Evolutionary conservation across 1,284 basidiomycete genomes (phyloP).

Genomic region (Paramarasmius palmivorus): DNA sequence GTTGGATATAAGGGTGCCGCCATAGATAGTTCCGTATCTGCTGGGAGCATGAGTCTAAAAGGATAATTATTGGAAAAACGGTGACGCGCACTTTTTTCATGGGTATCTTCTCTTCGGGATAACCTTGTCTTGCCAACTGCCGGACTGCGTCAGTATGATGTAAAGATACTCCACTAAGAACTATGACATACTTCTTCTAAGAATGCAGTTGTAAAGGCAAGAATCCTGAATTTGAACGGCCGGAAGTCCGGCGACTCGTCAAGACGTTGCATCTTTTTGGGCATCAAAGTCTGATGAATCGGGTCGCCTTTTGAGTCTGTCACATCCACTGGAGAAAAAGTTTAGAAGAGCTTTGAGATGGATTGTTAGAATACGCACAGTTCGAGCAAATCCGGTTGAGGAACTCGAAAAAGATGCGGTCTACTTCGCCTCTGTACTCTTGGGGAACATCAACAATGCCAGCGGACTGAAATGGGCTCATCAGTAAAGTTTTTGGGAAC

Average conservation of each 20-base stretch:
- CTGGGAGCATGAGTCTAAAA: slow-evolving; percentile 31
- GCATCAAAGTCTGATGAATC: slow-evolving; percentile 98
- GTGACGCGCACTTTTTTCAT: slow-evolving; percentile 75
- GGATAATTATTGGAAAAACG: slow-evolving; percentile 14
- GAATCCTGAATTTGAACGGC: slow-evolving; percentile 99
- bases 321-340: slow-evolving; percentile 71
- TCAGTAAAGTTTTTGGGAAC: neutral
- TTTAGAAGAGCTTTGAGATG: slow-evolving; percentile 14
- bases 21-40: slow-evolving; percentile 97
- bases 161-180: slow-evolving; percentile 2
- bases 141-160: slow-evolving; percentile 17
- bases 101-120: slow-evolving; percentile 83
- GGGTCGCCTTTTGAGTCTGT: slow-evolving; percentile 94
- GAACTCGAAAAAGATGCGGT: slow-evolving; percentile 91
- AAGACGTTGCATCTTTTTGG: slow-evolving; percentile 95
- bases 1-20: slow-evolving; percentile 90
- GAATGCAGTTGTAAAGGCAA: slow-evolving; percentile 97
- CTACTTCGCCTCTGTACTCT: slow-evolving; percentile 83
- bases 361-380: slow-evolving; percentile 50
- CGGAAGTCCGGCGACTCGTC: slow-evolving; percentile 96
- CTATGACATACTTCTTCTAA: slow-evolving; percentile 76
- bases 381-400: slow-evolving; percentile 90
- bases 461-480: slow-evolving; percentile 18
- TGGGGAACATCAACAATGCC: slow-evolving; percentile 68
- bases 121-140: slow-evolving; percentile 77